Evolutionary conservation across 108 stramenopile species (phyloP).

Genomic region (Pseudonitzschia multiseries): DNA sequence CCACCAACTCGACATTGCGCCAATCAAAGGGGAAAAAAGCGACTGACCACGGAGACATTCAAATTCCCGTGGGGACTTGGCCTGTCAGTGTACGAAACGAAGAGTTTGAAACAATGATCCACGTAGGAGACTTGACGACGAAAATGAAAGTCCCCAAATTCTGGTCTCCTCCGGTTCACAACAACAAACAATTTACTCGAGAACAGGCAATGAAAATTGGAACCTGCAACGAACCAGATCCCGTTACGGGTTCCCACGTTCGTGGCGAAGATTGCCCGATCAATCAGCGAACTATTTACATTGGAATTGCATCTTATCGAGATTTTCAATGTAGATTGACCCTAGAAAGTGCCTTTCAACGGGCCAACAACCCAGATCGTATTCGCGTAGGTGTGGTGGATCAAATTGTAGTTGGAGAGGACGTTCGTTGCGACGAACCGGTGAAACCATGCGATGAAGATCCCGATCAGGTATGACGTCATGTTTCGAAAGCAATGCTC

Average conservation of each 20-base stretch:
- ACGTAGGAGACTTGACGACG: conserved; percentile 67
- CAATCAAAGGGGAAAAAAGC: neutral
- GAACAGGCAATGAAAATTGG: conserved; percentile 76
- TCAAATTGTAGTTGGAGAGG: conserved; percentile 80
- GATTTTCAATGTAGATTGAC: conserved; percentile 80
- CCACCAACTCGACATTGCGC: neutral
- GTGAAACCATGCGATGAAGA: conserved; percentile 64
- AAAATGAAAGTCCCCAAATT: conserved; percentile 67
- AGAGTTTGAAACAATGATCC: conserved; percentile 61
- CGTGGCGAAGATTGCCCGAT: conserved; percentile 71
- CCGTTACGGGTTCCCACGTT: conserved; percentile 45
- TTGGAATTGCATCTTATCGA: conserved; percentile 80
- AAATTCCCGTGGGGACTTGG: conserved; percentile 55
- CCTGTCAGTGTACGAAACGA: conserved; percentile 62
- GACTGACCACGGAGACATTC: neutral
- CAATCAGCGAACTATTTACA: conserved; percentile 70
- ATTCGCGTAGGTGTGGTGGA: conserved; percentile 77
- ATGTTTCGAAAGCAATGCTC: neutral
- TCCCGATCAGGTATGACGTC: conserved; percentile 33
- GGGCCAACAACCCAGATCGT: conserved; percentile 63
- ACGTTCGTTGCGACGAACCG: conserved; percentile 73
- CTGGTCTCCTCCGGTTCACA: conserved; percentile 68
- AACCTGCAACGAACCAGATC: conserved; percentile 64
- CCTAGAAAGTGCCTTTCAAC: conserved; percentile 60
- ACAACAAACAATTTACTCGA: conserved; percentile 57